Percentiles rank a stretch among this genome's conserved stretches.
Conservation (phyloP, 2,329 filamentous ascomycete genomes). For the Cladobotryum mycophilum region DNA sequence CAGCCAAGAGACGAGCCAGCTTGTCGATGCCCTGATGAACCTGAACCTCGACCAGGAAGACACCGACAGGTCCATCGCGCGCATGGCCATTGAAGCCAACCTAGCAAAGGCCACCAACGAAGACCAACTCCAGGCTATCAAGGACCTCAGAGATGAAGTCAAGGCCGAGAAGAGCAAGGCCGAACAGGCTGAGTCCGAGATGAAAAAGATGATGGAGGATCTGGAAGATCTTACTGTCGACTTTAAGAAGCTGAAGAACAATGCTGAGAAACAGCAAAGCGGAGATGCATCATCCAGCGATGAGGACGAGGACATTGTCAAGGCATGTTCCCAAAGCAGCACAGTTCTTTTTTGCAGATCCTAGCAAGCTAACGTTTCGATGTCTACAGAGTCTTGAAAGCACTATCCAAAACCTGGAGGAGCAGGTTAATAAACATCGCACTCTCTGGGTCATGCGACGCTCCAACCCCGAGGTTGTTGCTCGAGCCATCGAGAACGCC, state of each 20-base stretch:
- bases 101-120: slow-evolving; percentile 29
- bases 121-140: slow-evolving; percentile 27
- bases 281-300: slow-evolving; percentile 14
- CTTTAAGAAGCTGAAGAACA: slow-evolving; percentile 24
- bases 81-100: slow-evolving; percentile 34
- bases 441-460: slow-evolving; percentile 32
- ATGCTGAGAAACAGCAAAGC: slow-evolving; percentile 13
- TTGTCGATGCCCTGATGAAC: slow-evolving; percentile 33
- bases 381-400: slow-evolving; percentile 24
- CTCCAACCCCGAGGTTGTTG: slow-evolving; percentile 24
- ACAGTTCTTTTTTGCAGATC: background rate
- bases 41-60: slow-evolving; percentile 32
- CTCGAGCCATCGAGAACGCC: slow-evolving; percentile 27
- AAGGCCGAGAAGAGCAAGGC: slow-evolving; percentile 26
- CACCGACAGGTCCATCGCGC: slow-evolving; percentile 31
- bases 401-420: slow-evolving; percentile 29
- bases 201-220: slow-evolving; percentile 22
- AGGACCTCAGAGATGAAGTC: slow-evolving; percentile 26
- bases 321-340: slow-evolving; percentile 18
- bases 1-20: slow-evolving; percentile 33
- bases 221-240: slow-evolving; percentile 22
- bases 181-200: slow-evolving; percentile 21
- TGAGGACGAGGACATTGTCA: slow-evolving; percentile 22
- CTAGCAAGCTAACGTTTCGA: background rate
- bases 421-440: slow-evolving; percentile 30